Base-by-base conservation (phyloP, 2,329 filamentous ascomycete genomes). In the Truncatella angustata region DNA sequence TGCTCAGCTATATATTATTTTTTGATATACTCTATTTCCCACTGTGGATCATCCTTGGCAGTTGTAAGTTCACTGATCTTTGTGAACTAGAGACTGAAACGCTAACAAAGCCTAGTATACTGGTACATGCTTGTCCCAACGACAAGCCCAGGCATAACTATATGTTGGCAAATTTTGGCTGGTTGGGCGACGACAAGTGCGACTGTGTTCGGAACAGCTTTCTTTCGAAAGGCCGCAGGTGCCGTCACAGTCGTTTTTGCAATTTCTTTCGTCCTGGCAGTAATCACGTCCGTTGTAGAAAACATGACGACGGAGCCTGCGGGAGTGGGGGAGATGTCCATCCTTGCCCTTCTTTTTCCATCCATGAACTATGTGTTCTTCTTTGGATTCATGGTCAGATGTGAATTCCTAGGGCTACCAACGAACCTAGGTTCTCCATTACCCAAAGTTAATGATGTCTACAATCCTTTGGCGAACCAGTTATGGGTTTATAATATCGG, bases 1-100 rank as follows among this genome's bases (percentile, higher is more conserved):
- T 90, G 20, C 63, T 88, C 1, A 82, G 86, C 1, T 82, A 85
- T 54, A 83, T 90, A 60, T 67, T 87, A 21, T 80, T 86, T 1
- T 88, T 91, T 58, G 81, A 86, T 59, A 71, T 87, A 2, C 76
- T 89, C 6, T 91, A 91, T 58, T 58, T 84, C 70, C 78, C 47
- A 53, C 76, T 53, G 64, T 59, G 65, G 28, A 67, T 71, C 18
- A 73, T 73, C 40, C 73, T 77, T 44, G 62, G 61, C 37, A 54
- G 51, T 18, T 32, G 60, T 64, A 54, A 57, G 62, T 58, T n/a
- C n/a, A n/a, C n/a, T n/a, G n/a, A n/a, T n/a, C n/a, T n/a, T n/a
- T n/a, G n/a, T n/a, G n/a, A n/a, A n/a, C n/a, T n/a, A n/a, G n/a
- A n/a, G n/a, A 14, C 71, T 80, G 36, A 10, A 72, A 83, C 12